Percentiles rank a stretch among this genome's conserved stretches.
Conservation (phyloP, 306 rosid species). For the Begonia fuchsioides region DNA sequence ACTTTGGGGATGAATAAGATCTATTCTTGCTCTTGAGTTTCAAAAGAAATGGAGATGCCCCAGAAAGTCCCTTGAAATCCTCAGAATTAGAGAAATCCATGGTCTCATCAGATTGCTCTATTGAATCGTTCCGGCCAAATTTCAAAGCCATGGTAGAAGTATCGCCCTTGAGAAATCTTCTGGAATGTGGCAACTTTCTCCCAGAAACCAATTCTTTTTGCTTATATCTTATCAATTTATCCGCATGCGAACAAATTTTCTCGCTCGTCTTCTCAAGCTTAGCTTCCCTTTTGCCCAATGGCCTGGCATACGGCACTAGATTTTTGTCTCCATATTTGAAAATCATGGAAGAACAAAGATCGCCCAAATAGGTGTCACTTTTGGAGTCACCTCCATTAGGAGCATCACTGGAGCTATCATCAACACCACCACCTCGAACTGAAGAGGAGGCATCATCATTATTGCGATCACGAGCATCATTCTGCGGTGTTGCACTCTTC, state of each 20-base stretch:
- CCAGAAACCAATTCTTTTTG: slow-evolving; percentile 27
- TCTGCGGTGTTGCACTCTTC: slow-evolving; percentile 15
- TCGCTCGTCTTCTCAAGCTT: slow-evolving; percentile 33
- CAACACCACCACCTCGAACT: slow-evolving; percentile 31
- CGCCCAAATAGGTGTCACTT: slow-evolving; percentile 37
- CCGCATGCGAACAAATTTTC: slow-evolving; percentile 32
- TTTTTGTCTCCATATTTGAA: slow-evolving; percentile 36
- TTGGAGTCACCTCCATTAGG: slow-evolving; percentile 41
- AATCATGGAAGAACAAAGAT: slow-evolving; percentile 30
- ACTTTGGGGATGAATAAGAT: slow-evolving; percentile 44
- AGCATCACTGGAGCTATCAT: slow-evolving; percentile 61
- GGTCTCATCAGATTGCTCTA: slow-evolving; percentile 60
- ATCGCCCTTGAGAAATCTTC: slow-evolving; percentile 27
- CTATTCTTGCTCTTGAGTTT: slow-evolving; percentile 53
- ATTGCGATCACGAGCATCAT: slow-evolving; percentile 17
- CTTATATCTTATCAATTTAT: slow-evolving; percentile 28
- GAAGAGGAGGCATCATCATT: slow-evolving; percentile 35
- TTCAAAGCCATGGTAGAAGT: slow-evolving; percentile 16
- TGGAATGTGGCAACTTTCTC: slow-evolving; percentile 23
- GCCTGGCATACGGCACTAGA: slow-evolving; percentile 24
- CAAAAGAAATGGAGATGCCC: slow-evolving; percentile 55
- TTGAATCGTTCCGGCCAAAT: slow-evolving; percentile 34
- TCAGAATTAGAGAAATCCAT: slow-evolving; percentile 56
- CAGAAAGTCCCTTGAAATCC: slow-evolving; percentile 31
- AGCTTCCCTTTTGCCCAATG: slow-evolving; percentile 15